phyloP scores from a whole-genome alignment of 1,139 yeast genomes.

The Protomyces pachydermus region DNA sequence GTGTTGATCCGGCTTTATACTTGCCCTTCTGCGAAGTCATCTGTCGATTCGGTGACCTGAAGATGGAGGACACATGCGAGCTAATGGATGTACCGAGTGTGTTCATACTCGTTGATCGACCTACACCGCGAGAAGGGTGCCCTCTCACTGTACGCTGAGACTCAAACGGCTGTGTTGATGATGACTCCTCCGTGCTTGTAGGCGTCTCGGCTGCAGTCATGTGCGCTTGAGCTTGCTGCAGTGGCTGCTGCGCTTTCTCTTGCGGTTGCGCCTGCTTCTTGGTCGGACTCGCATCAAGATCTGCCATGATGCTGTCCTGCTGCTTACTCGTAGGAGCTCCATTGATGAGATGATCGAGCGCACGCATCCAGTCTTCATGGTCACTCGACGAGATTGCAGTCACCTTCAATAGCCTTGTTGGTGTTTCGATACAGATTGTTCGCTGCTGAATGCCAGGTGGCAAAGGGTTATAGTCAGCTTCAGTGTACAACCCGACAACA shows the following conservation, averaged over 20 bases:
- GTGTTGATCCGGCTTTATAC: background rate
- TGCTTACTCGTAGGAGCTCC: slow-evolving; percentile 43
- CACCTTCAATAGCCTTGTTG: slow-evolving; percentile 62
- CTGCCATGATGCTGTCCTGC: slow-evolving; percentile 30
- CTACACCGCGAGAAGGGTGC: background rate
- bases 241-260: background rate
- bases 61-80: background rate
- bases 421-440: slow-evolving; percentile 71
- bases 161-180: slow-evolving; percentile 36
- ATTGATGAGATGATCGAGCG: slow-evolving; percentile 69
- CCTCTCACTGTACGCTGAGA: background rate
- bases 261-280: background rate
- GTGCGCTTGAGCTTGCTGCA: background rate
- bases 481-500: slow-evolving; percentile 70
- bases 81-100: background rate
- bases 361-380: slow-evolving; percentile 88
- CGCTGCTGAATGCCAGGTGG: slow-evolving; percentile 88
- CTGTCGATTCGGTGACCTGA: background rate
- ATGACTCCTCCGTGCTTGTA: slow-evolving; percentile 28
- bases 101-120: background rate
- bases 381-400: slow-evolving; percentile 86
- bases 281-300: slow-evolving; percentile 3
- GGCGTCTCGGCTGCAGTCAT: background rate
- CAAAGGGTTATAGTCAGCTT: slow-evolving; percentile 77
- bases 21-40: background rate